phyloP scores from a whole-genome alignment of 2,329 filamentous ascomycete genomes.

The Phyllachora maydis region DNA sequence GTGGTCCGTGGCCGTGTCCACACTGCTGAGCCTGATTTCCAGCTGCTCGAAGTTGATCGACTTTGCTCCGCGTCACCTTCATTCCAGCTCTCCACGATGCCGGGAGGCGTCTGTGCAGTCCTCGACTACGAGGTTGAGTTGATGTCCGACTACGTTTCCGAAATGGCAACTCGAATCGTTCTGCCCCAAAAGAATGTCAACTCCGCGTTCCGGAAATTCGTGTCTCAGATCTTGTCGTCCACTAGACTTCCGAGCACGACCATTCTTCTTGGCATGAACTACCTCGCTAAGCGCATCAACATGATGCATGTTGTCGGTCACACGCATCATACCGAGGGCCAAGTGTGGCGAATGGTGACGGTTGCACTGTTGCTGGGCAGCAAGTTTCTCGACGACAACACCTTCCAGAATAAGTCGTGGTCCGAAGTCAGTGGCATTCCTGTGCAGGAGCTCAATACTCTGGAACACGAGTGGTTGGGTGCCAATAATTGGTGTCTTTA shows the following conservation, averaged over 20 bases:
- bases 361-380: slow-evolving; percentile 71
- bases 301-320: slow-evolving; percentile 38
- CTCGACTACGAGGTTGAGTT: slow-evolving; percentile 92
- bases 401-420: slow-evolving; percentile 94
- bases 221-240: slow-evolving; percentile 74
- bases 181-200: slow-evolving; percentile 33
- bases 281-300: slow-evolving; percentile 66
- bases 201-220: slow-evolving; percentile 73
- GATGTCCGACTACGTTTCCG: slow-evolving; percentile 88
- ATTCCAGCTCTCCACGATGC: slow-evolving; percentile 25
- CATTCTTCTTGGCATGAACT: slow-evolving; percentile 78
- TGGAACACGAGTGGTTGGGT: slow-evolving; percentile 76
- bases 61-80: slow-evolving; percentile 7
- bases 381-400: slow-evolving; percentile 95
- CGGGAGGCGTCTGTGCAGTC: slow-evolving; percentile 77
- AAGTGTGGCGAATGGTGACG: slow-evolving; percentile 75
- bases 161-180: slow-evolving; percentile 51
- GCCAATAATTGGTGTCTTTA: slow-evolving; percentile 73
- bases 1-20: slow-evolving; percentile 9
- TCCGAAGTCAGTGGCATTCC: slow-evolving; percentile 83
- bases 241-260: slow-evolving; percentile 81
- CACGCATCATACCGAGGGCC: slow-evolving; percentile 40
- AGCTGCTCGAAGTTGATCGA: slow-evolving; percentile 18
- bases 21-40: slow-evolving; percentile 10
- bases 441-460: slow-evolving; percentile 61